A percentile compares a stretch with the other conserved stretches of the same genome.
These are phyloP conservation scores for Phaseolus lunatus DNA, from an alignment of 306 rosid genomes.

Conservation along the genomic window DNA sequence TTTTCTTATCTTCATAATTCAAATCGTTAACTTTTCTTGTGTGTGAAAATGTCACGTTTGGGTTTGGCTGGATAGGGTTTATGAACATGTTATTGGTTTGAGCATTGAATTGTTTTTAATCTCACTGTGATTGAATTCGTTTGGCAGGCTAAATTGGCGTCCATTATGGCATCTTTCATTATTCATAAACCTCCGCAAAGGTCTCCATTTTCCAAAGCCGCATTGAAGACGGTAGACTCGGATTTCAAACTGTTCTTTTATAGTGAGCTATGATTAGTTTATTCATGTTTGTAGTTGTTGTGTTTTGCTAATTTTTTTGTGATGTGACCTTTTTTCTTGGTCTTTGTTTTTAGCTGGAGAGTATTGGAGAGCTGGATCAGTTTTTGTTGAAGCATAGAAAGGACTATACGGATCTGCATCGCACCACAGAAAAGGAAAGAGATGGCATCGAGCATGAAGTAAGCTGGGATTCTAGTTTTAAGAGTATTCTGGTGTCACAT, in stretches of 20 bases:
- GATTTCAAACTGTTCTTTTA: conserved; percentile 9
- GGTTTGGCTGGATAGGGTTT: conserved; percentile 8
- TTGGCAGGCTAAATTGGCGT: conserved; percentile 83
- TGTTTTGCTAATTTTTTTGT: conserved; percentile 13
- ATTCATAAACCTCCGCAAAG: conserved; percentile 83
- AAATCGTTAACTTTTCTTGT: background rate
- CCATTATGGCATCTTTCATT: conserved; percentile 85
- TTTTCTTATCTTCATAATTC: conserved; percentile 1
- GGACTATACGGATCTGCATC: conserved; percentile 92
- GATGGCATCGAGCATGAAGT: conserved; percentile 98
- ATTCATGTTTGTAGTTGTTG: conserved; percentile 18
- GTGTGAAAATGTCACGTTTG: background rate
- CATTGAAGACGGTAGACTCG: conserved; percentile 76
- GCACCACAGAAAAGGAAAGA: conserved; percentile 92
- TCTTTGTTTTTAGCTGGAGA: conserved; percentile 68
- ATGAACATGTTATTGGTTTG: background rate
- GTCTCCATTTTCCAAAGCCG: conserved; percentile 78
- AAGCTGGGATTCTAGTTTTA: conserved; percentile 53
- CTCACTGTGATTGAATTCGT: conserved; percentile 21
- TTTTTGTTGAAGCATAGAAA: conserved; percentile 87
- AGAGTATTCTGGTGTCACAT: conserved; percentile 15
- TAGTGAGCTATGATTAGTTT: background rate
- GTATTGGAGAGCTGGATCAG: conserved; percentile 80
- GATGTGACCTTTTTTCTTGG: conserved; percentile 21
- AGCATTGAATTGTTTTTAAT: background rate